Base-by-base conservation (phyloP, 2,329 filamentous ascomycete species). In the Cladosporium phlei region DNA sequence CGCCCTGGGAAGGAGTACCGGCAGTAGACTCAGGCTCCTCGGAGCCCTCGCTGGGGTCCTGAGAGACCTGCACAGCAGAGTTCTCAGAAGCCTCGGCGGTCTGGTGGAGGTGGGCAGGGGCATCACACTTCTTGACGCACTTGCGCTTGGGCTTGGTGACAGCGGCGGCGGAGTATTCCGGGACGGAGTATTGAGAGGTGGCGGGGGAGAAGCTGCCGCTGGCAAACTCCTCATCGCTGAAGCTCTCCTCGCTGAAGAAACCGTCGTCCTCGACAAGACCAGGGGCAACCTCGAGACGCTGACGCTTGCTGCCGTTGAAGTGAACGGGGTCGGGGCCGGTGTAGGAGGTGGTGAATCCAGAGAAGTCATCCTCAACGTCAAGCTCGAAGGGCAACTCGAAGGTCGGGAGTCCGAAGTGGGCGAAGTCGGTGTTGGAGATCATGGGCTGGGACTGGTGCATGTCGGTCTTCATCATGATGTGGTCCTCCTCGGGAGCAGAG, bases 301-400 rank as follows among this genome's bases (percentile, higher is more conserved):
- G 77, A 56, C 90, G 81, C 72, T 88, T 88, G 61, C 70, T 77
- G 47, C 76, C 75, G 50, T 78, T 63, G 65, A 78, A 83, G 56
- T 77, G 71, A 60, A 78, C 79, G 53, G 74, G 69, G 10, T 78
- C 70, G 66, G 83, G 82, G 38, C 76, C 70, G 29, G 73, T 69
- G 55, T 89, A 84, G n/a, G n/a, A n/a, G 61, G 87, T 81, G 54
- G 88, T 82, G 7, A 94, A 77, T 46, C 79, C 78, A 64, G 80
- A 83, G 60, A 94, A 88, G 64, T 93, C 88, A 76, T 94, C 88
- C 60, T 95, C 90, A 1, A 86, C 89, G 65, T 95, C 90, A 47
- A 95, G 77, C 59, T 95, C 89, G 19, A 90, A 93, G 56, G 94
- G 80, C 55, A 88, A 86, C 66, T 94, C 87, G 57, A 95, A 94